These are phyloP conservation scores for Debaryomyces robertsiae DNA, from an alignment of 1,139 yeast species.

Conservation along the genomic window DNA sequence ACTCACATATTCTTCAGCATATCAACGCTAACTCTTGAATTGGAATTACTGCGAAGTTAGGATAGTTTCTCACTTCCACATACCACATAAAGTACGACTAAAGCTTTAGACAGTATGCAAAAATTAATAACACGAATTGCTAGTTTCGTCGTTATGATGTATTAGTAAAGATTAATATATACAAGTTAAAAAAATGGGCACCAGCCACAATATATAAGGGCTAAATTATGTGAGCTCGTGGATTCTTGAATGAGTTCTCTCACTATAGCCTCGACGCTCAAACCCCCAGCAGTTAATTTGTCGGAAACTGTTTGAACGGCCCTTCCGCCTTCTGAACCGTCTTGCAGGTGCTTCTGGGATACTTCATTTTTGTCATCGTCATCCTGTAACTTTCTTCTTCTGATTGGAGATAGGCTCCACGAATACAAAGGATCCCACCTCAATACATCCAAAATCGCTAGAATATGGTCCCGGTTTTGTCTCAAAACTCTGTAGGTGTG, in stretches of 20 bases:
- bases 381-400: conserved; percentile 59
- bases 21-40: too few species aligned
- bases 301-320: conserved; percentile 75
- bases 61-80: too few species aligned
- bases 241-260: conserved; percentile 83
- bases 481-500: conserved; percentile 71
- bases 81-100: too few species aligned
- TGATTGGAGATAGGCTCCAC: conserved; percentile 81
- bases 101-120: too few species aligned
- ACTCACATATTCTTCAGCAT: too few species aligned
- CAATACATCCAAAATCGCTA: conserved; percentile 82
- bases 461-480: conserved; percentile 64
- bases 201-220: conserved; percentile 86
- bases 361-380: conserved; percentile 27
- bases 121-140: too few species aligned
- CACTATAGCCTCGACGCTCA: conserved; percentile 83
- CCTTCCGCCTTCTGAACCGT: conserved; percentile 75
- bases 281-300: conserved; percentile 65
- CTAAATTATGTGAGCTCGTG: conserved; percentile 62
- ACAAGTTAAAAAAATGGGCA: conserved; percentile 50
- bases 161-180: conserved; percentile 1
- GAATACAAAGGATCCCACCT: conserved; percentile 91
- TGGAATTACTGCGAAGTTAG: too few species aligned
- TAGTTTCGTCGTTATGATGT: not conserved
- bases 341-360: conserved; percentile 40